These are phyloP conservation scores for Handroanthus guayacan DNA, from an alignment of 257 asterid species.

Conservation along the genomic window DNA sequence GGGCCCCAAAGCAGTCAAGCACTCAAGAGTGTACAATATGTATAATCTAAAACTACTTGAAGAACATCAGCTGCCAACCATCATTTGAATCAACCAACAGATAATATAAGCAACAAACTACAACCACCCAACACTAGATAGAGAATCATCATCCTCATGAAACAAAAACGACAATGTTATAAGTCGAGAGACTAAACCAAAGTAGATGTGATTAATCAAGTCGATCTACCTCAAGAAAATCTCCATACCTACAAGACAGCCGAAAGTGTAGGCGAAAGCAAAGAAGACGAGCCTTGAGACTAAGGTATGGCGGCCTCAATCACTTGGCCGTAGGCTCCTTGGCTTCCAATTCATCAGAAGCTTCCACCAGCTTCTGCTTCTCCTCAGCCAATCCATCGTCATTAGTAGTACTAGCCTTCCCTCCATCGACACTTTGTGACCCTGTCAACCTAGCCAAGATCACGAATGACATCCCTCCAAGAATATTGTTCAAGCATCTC, in stretches of 20 bases:
- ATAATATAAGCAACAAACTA: conserved; percentile 19
- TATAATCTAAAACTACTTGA: background rate
- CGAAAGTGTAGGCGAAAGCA: background rate
- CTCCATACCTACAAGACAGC: conserved; percentile 3
- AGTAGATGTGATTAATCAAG: background rate
- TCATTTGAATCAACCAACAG: conserved; percentile 18
- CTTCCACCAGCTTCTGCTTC: conserved; percentile 53
- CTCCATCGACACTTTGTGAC: conserved; percentile 63
- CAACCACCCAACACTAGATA: background rate
- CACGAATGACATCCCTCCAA: conserved; percentile 91
- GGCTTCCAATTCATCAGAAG: conserved; percentile 38
- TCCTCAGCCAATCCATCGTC: conserved; percentile 43
- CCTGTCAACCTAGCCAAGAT: conserved; percentile 88
- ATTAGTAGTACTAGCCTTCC: conserved; percentile 20
- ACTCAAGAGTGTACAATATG: no score
- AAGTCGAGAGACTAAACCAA: background rate
- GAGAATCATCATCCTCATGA: background rate
- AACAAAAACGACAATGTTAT: background rate
- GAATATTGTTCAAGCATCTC: conserved; percentile 84
- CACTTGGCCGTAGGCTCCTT: conserved; percentile 47
- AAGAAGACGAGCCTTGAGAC: background rate
- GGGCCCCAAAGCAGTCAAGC: background rate
- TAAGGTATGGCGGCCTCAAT: background rate
- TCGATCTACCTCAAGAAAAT: background rate
- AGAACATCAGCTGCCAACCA: background rate